Base-by-base conservation (phyloP, 345 rosid species). In the Eucalyptus rudis region DNA sequence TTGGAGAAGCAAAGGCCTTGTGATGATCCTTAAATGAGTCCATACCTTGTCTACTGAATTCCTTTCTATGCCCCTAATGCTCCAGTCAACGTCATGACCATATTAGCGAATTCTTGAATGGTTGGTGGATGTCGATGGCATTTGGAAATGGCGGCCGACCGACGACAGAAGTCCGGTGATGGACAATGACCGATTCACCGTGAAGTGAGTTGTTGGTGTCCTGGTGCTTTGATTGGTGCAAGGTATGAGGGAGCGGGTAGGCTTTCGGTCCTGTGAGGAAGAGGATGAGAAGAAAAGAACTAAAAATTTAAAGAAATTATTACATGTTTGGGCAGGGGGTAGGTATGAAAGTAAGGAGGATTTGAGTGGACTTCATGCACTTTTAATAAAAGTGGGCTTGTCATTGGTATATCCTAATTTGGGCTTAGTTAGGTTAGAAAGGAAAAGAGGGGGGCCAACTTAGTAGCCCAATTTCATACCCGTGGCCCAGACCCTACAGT, bases 141-240 rank as follows among this genome's bases (percentile, higher is more conserved):
- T 25, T 27, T 25, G 66, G n/a, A 59, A 27, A 59, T 27, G 66
- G 66, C 66, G 15, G 31, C 66, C 29, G 2, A 24, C 62, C 3
- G 15, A 56, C 13, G 13, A 24, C 14, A 5, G 66, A 59, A 27
- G 31, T 27, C 66, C 7, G 7, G 66, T 27, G 31, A 25, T 5
- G 66, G 66, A 10, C 4, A 19, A 4, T 24, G 8, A 24, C 62
- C 12, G 29, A 56, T 56, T 56, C 62, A 56, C 62, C 13, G 29
- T 10, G 62, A 56, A 0, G 62, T 56, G 6, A 0, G 29, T 10
- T 56, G 29, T 24, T 10, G 13, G 13, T 56, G 62, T 24, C 24
- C 29, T 24, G 62, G 62, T 24, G 62, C 29, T 10, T 56, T 10
- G 29, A 56, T 2, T 56, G 62, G 27, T 56, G 29, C 62, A 20